Conservation (phyloP, 2,329 filamentous ascomycete genomes). For the Rachicladosporium sp. region DNA sequence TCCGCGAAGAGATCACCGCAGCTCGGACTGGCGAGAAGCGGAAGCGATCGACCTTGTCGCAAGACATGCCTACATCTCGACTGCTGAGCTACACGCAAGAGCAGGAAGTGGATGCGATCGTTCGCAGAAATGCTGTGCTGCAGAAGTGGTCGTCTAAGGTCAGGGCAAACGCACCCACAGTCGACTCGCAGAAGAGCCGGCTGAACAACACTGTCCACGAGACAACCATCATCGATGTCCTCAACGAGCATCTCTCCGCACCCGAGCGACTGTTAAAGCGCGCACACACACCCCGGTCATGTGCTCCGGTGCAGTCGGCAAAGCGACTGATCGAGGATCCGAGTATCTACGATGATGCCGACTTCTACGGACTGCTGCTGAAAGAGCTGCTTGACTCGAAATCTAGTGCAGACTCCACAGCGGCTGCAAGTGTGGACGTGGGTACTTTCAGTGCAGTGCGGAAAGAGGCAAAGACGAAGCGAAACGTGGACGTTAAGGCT, state of each 20-base stretch:
- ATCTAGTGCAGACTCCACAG: constrained; percentile 42
- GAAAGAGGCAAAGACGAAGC: constrained; percentile 71
- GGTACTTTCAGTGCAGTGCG: constrained; percentile 31
- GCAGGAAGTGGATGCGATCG: constrained; percentile 47
- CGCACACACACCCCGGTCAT: constrained; percentile 61
- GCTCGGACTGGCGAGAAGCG: constrained; percentile 47
- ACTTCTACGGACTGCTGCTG: constrained; percentile 87
- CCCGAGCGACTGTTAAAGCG: constrained; percentile 56
- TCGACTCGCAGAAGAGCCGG: constrained; percentile 45
- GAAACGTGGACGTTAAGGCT: constrained; percentile 81
- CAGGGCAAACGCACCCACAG: constrained; percentile 51
- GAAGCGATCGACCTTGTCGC: constrained; percentile 38
- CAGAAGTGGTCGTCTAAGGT: constrained; percentile 74
- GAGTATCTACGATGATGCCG: constrained; percentile 77
- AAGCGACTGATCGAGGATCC: constrained; percentile 40
- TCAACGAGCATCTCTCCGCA: constrained; percentile 55
- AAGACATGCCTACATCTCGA: constrained; percentile 46
- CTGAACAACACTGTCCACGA: constrained; percentile 48
- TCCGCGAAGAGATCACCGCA: constrained; percentile 50
- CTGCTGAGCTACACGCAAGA: constrained; percentile 62
- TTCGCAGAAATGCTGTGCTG: constrained; percentile 57
- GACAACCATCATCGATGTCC: constrained; percentile 53
- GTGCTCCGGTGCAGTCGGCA: constrained; percentile 54
- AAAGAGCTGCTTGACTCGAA: constrained; percentile 90
- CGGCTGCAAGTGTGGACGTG: constrained; percentile 27